These are phyloP conservation scores for Baeospora myosura DNA, from an alignment of 1,284 basidiomycete genomes.

Conservation along the genomic window DNA sequence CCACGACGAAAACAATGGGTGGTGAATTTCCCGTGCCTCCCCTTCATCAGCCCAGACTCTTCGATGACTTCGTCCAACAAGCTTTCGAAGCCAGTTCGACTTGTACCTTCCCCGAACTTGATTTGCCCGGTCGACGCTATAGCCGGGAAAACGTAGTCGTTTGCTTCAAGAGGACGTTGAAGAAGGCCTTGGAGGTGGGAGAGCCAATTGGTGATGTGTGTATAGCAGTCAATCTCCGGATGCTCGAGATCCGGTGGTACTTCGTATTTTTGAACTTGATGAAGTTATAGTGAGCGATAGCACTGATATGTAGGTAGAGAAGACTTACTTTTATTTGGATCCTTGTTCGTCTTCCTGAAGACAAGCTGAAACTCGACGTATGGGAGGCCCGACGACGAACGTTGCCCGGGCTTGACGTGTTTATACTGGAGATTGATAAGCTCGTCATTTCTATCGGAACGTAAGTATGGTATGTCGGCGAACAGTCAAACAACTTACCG, in stretches of 20 bases:
- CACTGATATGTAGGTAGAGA: neutral
- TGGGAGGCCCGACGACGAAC: conserved; percentile 3
- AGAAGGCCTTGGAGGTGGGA: conserved; percentile 10
- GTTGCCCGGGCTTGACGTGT: conserved; percentile 7
- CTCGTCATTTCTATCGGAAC: conserved; percentile 14
- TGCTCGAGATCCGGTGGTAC: conserved; percentile 12
- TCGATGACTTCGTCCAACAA: conserved; percentile 10
- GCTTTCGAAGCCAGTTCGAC: conserved; percentile 10
- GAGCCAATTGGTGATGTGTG: conserved; percentile 13
- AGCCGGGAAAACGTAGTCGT: conserved; percentile 15
- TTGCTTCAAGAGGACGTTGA: conserved; percentile 9
- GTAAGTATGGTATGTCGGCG: neutral
- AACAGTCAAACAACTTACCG: neutral
- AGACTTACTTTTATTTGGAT: conserved; percentile 14
- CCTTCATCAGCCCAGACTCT: conserved; percentile 8
- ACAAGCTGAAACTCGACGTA: conserved; percentile 15
- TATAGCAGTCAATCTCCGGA: conserved; percentile 15
- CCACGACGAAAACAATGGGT: conserved; percentile 18
- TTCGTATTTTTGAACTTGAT: conserved; percentile 13
- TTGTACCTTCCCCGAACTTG: conserved; percentile 13
- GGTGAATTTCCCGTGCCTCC: conserved; percentile 13
- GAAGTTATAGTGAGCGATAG: neutral
- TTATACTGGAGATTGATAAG: conserved; percentile 13
- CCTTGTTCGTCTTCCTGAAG: conserved; percentile 18
- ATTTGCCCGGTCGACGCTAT: conserved; percentile 13